phyloP scores from a whole-genome alignment of 306 rosid species.

The Cercis canadensis region DNA sequence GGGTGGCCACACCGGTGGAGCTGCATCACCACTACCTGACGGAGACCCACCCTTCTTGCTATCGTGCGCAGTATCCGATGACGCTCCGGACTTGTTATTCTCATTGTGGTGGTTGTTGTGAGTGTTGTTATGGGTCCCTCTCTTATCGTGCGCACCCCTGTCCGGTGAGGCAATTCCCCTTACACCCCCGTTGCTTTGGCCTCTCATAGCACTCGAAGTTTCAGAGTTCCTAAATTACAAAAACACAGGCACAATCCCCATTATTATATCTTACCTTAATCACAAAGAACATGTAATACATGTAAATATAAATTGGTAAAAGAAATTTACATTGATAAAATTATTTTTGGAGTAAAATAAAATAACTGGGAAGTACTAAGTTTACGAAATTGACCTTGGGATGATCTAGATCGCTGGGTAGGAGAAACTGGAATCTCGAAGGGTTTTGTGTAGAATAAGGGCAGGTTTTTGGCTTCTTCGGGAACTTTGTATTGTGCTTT shows the following conservation, averaged over 20 bases:
- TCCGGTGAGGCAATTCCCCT: slow-evolving; percentile 87
- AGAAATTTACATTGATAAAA: neutral
- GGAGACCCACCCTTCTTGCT: slow-evolving; percentile 93
- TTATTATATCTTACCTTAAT: slow-evolving; percentile 17
- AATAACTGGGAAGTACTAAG: slow-evolving; percentile 37
- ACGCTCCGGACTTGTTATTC: slow-evolving; percentile 69
- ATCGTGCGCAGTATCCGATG: slow-evolving; percentile 92
- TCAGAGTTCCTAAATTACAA: slow-evolving; percentile 74
- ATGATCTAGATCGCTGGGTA: slow-evolving; percentile 47
- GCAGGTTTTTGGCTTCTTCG: slow-evolving; percentile 49
- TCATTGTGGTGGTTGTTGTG: slow-evolving; percentile 42
- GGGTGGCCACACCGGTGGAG: slow-evolving; percentile 78
- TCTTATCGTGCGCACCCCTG: slow-evolving; percentile 91
- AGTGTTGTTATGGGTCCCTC: slow-evolving; percentile 45
- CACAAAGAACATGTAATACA: slow-evolving; percentile 15
- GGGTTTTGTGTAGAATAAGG: slow-evolving; percentile 52
- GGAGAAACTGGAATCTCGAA: slow-evolving; percentile 41
- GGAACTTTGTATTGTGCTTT: slow-evolving; percentile 36
- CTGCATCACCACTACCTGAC: slow-evolving; percentile 83
- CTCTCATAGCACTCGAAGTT: slow-evolving; percentile 79
- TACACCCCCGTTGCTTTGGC: slow-evolving; percentile 73
- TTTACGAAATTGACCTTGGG: slow-evolving; percentile 74
- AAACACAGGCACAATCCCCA: neutral
- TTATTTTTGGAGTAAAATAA: slow-evolving; percentile 18
- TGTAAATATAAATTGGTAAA: slow-evolving; percentile 21